Base-by-base conservation (phyloP, 805 yeast genomes). In the Pichia thaimueangensis region DNA sequence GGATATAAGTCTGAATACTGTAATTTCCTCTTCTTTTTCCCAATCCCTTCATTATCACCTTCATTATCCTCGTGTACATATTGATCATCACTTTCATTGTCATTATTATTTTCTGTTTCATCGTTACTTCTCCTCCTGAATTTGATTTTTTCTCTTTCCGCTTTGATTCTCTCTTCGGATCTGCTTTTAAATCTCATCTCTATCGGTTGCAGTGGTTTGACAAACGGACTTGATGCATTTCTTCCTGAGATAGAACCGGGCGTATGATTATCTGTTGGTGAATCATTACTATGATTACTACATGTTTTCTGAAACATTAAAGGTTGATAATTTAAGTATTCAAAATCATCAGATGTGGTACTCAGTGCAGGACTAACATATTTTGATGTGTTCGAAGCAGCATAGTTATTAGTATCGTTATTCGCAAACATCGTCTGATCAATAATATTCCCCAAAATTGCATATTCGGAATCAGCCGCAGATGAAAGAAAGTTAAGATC, bases 391-490 rank as follows among this genome's bases (percentile, higher is more conserved):
- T 47, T 55, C 3, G 53, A 11, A 19, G 15, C 30, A 22, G 51
- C 11, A 17, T 27, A n/a, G 50, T 47, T 29, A 16, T 11, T 31
- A 13, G 11, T 31, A 11, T 11, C 11, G 35, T 31, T 19, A 21
- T 6, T 32, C n/a, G 22, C 9, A n/a, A 54, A 36, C 42, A 62
- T 52, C 45, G 64, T 71, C 38, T 74, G 78, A 28, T 76, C 76
- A 29, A 80, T 70, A 38, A 83, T 82, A 46, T 71, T 76, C 8
- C 87, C 80, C 24, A 83, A 61, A 4, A 82, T 77, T 3, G 86
- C 72, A 52, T 83, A 82, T 52, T 83, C 93, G 39, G 80, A 64
- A 53, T 80, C 82, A 0, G 86, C 88, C 1, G 93, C 88, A 28
- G 74, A 67, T 1, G 87, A 80, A 46, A 82, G 55, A 52, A 82